Evolutionary conservation across 805 yeast species (phyloP), one percentile per base, ranked within the genome.

Genomic region (Candida loeiensis): DNA sequence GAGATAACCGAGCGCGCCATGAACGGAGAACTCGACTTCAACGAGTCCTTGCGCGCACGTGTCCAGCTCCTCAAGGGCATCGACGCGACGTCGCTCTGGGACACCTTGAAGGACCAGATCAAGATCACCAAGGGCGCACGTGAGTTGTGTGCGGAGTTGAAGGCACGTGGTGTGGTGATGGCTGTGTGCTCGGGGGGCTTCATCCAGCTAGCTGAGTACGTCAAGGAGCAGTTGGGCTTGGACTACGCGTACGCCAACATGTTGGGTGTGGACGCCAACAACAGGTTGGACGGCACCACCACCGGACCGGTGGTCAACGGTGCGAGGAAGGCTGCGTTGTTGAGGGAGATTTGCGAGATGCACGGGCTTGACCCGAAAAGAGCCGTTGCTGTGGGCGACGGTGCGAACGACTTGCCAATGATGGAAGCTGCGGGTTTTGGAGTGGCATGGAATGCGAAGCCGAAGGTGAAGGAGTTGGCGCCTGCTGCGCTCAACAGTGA

Each of bases 101-200:
- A 80, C 15, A 85, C 82, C 36, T 71, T 93, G 51, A 82, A 86
- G 58, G 59, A 67, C 22, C 78, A 85, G 56, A 71, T 93, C 36
- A 54, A 61, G 32, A 71, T 93, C 47, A 91, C 98, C n/a, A 79
- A 82, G 2, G 99, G 99, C 34, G 96, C 90, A 1, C 62, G 54
- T 12, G 87, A 86, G 52, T 72, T 93, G 33, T 75, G 85, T 49
- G 63, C 62, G 36, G 82, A 75, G 1, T 71, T 93, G 53, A 78
- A 77, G 46, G 65, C 60, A 7, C 59, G 66, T 18, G 95, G 89
- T 2, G 74, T 80, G 41, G 78, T 79, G 45, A 65, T 85, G 55
- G 97, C 90, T 2, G 98, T 93, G 2, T 77, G 93, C 37, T 84
- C 95, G 19, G 99, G 99, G 26, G 99, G 99, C 0, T 93, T 93